These are phyloP conservation scores for Cladophialophora immunda DNA, from an alignment of 2,329 filamentous ascomycete species.

Conservation along the genomic window DNA sequence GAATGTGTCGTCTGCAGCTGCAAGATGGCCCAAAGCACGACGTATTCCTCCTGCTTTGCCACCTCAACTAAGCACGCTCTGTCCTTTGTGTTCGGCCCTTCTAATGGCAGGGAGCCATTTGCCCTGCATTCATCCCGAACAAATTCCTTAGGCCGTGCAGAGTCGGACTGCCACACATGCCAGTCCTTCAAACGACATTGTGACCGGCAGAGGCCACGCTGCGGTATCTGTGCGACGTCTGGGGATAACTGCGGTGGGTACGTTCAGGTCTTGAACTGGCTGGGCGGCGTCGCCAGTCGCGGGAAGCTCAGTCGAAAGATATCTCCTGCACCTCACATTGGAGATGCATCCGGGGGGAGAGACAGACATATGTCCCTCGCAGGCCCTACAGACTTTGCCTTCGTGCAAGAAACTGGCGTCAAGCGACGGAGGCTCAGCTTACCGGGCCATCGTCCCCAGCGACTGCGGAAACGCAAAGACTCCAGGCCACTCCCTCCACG, in stretches of 20 bases:
- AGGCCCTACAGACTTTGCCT: constrained; percentile 13
- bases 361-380: neutral
- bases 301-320: constrained; percentile 10
- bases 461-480: neutral
- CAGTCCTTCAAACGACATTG: constrained; percentile 24
- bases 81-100: too few species aligned
- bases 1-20: too few species aligned
- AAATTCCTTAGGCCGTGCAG: constrained; percentile 31
- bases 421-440: constrained; percentile 11
- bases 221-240: constrained; percentile 18
- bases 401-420: constrained; percentile 20
- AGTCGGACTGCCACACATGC: constrained; percentile 33
- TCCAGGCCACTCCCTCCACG: neutral
- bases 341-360: neutral
- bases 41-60: too few species aligned
- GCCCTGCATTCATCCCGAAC: constrained; percentile 14
- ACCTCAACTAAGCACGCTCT: too few species aligned
- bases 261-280: constrained; percentile 27
- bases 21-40: too few species aligned
- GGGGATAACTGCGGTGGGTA: constrained; percentile 27
- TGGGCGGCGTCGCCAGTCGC: constrained; percentile 8
- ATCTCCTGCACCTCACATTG: neutral
- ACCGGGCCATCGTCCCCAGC: constrained; percentile 5
- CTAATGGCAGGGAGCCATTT: neutral
- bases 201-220: constrained; percentile 31